These are phyloP conservation scores for Cytidiella melzeri DNA, from an alignment of 768 basidiomycete species.

Conservation along the genomic window DNA sequence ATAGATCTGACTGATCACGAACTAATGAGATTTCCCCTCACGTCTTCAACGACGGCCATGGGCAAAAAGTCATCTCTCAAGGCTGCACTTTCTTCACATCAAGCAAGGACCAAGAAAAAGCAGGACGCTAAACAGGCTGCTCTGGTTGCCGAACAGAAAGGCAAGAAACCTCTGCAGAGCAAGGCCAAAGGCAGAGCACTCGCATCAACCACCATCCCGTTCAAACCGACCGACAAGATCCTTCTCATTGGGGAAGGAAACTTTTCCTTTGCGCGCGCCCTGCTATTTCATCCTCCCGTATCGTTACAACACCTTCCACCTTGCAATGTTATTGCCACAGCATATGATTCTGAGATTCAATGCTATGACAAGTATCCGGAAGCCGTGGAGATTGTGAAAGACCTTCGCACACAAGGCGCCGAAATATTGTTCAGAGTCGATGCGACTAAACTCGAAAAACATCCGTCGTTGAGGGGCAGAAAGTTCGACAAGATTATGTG, in stretches of 20 bases:
- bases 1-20: conserved; percentile 6
- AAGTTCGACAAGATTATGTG: conserved; percentile 80
- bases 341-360: conserved; percentile 72
- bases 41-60: conserved; percentile 16
- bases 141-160: conserved; percentile 44
- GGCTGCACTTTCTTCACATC: conserved; percentile 62
- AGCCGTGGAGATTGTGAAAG: conserved; percentile 49
- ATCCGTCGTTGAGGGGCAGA: conserved; percentile 47
- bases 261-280: conserved; percentile 83
- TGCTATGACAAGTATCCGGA: conserved; percentile 83
- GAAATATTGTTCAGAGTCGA: conserved; percentile 78
- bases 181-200: conserved; percentile 36
- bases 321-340: conserved; percentile 74
- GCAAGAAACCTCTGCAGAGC: conserved; percentile 16
- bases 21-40: not conserved
- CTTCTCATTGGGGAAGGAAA: conserved; percentile 90
- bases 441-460: conserved; percentile 68
- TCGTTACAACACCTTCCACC: conserved; percentile 49
- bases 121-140: conserved; percentile 46
- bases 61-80: conserved; percentile 47
- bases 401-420: conserved; percentile 53
- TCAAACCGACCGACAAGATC: conserved; percentile 57
- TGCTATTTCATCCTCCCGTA: conserved; percentile 44
- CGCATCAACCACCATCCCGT: conserved; percentile 50
- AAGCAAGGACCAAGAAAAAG: conserved; percentile 57